Conservation (phyloP, 768 basidiomycete genomes). For the Sistotremastrum suecicum region DNA sequence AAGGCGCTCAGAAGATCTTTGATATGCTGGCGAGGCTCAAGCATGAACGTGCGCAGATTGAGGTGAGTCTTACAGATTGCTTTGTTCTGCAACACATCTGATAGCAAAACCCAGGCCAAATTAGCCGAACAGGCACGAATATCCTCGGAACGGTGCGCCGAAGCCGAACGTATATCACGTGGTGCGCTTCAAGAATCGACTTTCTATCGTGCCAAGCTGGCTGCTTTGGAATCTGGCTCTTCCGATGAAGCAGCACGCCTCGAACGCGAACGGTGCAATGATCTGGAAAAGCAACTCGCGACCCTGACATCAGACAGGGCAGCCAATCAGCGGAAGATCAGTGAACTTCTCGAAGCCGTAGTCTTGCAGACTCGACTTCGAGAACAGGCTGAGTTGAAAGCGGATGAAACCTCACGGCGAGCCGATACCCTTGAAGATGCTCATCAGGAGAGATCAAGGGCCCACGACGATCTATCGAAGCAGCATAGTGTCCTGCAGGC, state of each 20-base stretch:
- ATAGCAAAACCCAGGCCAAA: slow-evolving; percentile 32
- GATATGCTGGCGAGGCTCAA: slow-evolving; percentile 76
- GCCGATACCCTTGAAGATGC: slow-evolving; percentile 58
- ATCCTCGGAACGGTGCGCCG: slow-evolving; percentile 63
- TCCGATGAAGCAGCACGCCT: slow-evolving; percentile 51
- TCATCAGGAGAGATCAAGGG: slow-evolving; percentile 38
- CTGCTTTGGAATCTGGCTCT: slow-evolving; percentile 62
- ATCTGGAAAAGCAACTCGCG: slow-evolving; percentile 61
- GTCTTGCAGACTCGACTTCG: slow-evolving; percentile 62
- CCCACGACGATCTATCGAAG: slow-evolving; percentile 58
- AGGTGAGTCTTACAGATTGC: slow-evolving; percentile 34
- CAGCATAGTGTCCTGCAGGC: slow-evolving; percentile 44
- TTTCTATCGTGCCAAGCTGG: slow-evolving; percentile 90
- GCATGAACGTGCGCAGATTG: slow-evolving; percentile 73
- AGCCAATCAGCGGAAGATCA: slow-evolving; percentile 53
- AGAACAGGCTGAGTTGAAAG: slow-evolving; percentile 68
- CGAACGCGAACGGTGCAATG: slow-evolving; percentile 63
- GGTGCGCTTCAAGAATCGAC: slow-evolving; percentile 88
- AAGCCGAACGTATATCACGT: slow-evolving; percentile 62
- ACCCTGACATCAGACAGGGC: slow-evolving; percentile 47
- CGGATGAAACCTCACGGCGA: slow-evolving; percentile 57
- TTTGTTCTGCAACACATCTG: neutral
- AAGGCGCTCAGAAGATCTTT: slow-evolving; percentile 37
- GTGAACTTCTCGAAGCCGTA: slow-evolving; percentile 59
- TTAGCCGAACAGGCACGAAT: slow-evolving; percentile 63